Evolutionary conservation across 768 basidiomycete species (phyloP).

Genomic region (Leccinum obscurum): DNA sequence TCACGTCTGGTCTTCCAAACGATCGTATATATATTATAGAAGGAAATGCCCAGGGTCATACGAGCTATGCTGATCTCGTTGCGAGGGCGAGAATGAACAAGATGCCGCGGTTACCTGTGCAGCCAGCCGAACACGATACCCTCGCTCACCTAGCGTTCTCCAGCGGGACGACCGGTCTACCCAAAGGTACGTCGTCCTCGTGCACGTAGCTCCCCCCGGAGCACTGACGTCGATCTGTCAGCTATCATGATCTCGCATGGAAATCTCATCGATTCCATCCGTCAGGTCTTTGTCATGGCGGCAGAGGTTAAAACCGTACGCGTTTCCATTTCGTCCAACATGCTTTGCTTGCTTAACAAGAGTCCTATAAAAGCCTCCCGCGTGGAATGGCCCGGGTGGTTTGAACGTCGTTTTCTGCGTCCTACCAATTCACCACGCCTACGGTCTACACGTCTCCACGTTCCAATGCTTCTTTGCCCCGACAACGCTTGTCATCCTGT

Average conservation of each 20-base stretch:
- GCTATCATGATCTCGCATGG: conserved; percentile 74
- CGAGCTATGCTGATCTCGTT: conserved; percentile 48
- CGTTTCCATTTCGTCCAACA: neutral
- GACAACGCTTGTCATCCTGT: conserved; percentile 51
- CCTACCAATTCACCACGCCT: conserved; percentile 69
- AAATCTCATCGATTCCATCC: conserved; percentile 50
- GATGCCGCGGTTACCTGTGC: conserved; percentile 43
- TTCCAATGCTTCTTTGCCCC: conserved; percentile 52
- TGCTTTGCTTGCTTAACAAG: neutral
- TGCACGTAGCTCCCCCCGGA: neutral
- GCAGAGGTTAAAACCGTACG: conserved; percentile 40
- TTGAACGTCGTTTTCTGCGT: conserved; percentile 53
- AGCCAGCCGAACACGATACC: conserved; percentile 49
- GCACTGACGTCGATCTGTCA: conserved; percentile 27
- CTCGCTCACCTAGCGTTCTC: conserved; percentile 75
- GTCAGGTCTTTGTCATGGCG: conserved; percentile 36
- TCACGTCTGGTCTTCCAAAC: conserved; percentile 37
- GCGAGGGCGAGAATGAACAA: conserved; percentile 37
- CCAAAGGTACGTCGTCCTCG: conserved; percentile 54
- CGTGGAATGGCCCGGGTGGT: conserved; percentile 42
- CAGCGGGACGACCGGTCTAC: conserved; percentile 77
- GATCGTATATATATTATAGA: conserved; percentile 51
- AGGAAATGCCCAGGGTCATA: conserved; percentile 41
- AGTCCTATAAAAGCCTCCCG: conserved; percentile 35
- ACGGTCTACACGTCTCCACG: conserved; percentile 52